Evolutionary conservation across 495 filamentous ascomycete genomes (phyloP), one percentile per base, ranked within the genome.

Genomic region (Hypoxylon cercidicola): DNA sequence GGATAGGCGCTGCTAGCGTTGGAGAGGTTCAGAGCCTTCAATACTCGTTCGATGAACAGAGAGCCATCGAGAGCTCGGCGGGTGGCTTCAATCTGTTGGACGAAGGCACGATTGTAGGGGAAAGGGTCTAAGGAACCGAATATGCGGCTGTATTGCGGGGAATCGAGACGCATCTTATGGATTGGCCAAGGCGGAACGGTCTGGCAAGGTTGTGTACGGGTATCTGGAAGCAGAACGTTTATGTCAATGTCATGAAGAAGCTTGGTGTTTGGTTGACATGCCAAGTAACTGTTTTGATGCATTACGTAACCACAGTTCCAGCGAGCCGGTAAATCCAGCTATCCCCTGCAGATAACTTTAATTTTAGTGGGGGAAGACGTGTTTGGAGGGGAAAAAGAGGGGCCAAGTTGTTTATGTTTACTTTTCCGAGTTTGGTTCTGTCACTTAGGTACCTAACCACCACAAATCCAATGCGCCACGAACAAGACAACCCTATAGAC

Each of bases 31-130:
- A 92, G 78, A n/a, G 88, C 78, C 51, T 83, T 85, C 43, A 93
- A 77, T 30, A 93, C 82, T 48, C 85, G 84, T 72, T 94, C 91
- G 64, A 92, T 86, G 72, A 93, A 93, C 40, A 93, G 82, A 46
- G 84, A 79, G 62, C 88, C 87, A 55, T 87, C 85, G 23, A 93
- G 77, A 16, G 73, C 75, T 41, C 85, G 85, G 55, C 90, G 88
- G 62, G 85, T 85, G 20, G 79, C 74, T 55, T 86, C 78, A 62
- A 93, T 90, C 19, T 82, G 79, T 12, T 87, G 78, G 62, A 85
- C 69, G 44, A 79, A 72, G 19, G 80, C 79, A 32, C 82, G 79
- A 69, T 87, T 84, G 72, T 91, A 90, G 11, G 82, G 82, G 60
- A 85, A 86, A 12, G 85, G 84, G 21, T 83, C 80, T 47, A 89